Evolutionary conservation across 169 alveolate genomes (phyloP), one percentile per base, ranked within the genome.

Genomic region (Pseudocohnilembus persalinus): DNA sequence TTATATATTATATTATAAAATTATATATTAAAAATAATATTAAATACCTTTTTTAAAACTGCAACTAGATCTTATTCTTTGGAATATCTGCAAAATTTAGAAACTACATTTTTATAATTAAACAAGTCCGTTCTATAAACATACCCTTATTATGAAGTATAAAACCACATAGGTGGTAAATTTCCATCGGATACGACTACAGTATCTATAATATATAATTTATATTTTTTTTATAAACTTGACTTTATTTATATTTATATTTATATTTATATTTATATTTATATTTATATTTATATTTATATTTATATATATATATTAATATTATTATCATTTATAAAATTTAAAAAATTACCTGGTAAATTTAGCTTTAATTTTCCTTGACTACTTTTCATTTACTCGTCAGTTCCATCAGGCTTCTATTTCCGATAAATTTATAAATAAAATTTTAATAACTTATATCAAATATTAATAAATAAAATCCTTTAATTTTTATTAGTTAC

Each of bases 131-230:
- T 92, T 82, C 95, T 89, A 81, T 90, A 89, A 20, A 94, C 95
- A 77, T 88, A 83, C 0, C 97, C 97, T 73, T 91, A 94, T n/a
- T 87, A 83, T 68, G 93, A 94, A 1, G 97, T 88, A 85, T 89
- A 94, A n/a, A 94, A 81, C 97, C 97, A 94, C 92, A 88, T 92
- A 74, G 93, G 91, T 31, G 93, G 83, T 30, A 81, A 77, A 80
- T 92, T 88, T 20, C 81, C 79, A 81, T 94, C 97, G 87, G 92
- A 92, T 49, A 92, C 81, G 27, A 94, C 94, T 15, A 94, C 88
- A 26, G 97, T 94, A 76, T 94, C 96, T 30, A 49, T 11, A 49
- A 11, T 49, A 49, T 11, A 11, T 11, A 11, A 49, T 49, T 49
- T 49, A 4, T 11, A 11, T 11, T 49, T 49, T 49, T 49, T 49